A percentile compares a stretch with the other conserved stretches of the same genome.
Conservation (phyloP, 257 asterid species). For the Solanum corneliomulleri region DNA sequence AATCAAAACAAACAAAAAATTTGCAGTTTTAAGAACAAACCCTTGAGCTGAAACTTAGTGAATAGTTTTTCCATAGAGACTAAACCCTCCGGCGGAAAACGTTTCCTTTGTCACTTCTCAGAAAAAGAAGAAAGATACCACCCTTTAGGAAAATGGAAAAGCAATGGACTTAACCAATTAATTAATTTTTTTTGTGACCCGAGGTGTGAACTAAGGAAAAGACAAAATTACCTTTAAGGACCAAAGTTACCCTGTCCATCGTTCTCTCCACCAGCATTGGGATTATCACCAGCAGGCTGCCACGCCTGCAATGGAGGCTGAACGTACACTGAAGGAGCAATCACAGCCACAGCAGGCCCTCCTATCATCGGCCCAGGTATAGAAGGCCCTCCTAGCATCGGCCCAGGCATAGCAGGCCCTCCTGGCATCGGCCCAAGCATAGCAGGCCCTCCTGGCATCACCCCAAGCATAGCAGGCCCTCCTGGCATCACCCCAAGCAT, state of each 20-base stretch:
- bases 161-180: not conserved
- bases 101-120: not conserved
- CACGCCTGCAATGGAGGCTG: slow-evolving; percentile 61
- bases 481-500: slow-evolving; percentile 45
- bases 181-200: not conserved
- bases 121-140: not conserved
- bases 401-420: not conserved
- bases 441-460: slow-evolving; percentile 40
- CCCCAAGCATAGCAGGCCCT: not conserved
- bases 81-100: not conserved
- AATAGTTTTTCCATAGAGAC: not conserved
- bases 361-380: not conserved
- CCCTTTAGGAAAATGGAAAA: not conserved
- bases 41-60: not conserved
- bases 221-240: slow-evolving; percentile 43
- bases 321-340: not conserved
- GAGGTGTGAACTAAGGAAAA: not conserved
- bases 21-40: not conserved
- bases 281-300: slow-evolving; percentile 47
- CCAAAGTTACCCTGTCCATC: slow-evolving; percentile 51
- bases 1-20: not conserved
- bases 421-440: slow-evolving; percentile 33
- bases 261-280: slow-evolving; percentile 36
- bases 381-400: not conserved
- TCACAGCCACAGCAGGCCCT: not conserved